Conservation (phyloP, 495 filamentous ascomycete species). For the Penicillium diatomitis region DNA sequence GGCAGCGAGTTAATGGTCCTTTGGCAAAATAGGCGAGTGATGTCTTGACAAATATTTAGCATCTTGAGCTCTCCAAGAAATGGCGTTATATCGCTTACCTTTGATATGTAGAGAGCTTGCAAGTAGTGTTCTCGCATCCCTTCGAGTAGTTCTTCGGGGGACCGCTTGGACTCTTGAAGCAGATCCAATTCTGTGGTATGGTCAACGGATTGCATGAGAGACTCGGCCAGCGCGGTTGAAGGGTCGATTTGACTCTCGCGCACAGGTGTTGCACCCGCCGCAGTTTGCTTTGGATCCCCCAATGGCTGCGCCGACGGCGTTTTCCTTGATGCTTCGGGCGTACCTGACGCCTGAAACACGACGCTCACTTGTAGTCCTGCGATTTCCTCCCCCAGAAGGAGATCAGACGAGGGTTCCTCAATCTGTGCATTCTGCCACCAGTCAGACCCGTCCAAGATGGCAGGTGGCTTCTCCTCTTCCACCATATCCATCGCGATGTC, state of each 20-base stretch:
- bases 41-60: conserved; percentile 40
- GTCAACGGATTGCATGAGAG: conserved; percentile 5
- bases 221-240: conserved; percentile 6
- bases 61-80: not conserved
- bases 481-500: conserved; percentile 26
- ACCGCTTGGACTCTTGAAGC: conserved; percentile 30
- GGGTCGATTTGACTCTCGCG: not conserved
- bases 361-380: conserved; percentile 25
- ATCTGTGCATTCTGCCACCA: conserved; percentile 35
- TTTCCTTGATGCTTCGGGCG: conserved; percentile 1
- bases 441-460: conserved; percentile 8
- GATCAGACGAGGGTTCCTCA: conserved; percentile 22
- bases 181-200: conserved; percentile 11
- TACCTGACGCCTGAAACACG: conserved; percentile 17
- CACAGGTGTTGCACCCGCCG: conserved; percentile 6
- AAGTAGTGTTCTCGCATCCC: conserved; percentile 70
- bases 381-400: conserved; percentile 14
- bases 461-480: conserved; percentile 23
- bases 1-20: conserved; percentile 81
- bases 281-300: conserved; percentile 14
- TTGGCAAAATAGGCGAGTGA: conserved; percentile 97
- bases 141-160: conserved; percentile 54
- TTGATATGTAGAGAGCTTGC: conserved; percentile 84
- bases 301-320: conserved; percentile 15
- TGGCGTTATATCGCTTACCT: conserved; percentile 37